Evolutionary conservation across 1,284 basidiomycete species (phyloP).

Genomic region (Boletus austroedulis): DNA sequence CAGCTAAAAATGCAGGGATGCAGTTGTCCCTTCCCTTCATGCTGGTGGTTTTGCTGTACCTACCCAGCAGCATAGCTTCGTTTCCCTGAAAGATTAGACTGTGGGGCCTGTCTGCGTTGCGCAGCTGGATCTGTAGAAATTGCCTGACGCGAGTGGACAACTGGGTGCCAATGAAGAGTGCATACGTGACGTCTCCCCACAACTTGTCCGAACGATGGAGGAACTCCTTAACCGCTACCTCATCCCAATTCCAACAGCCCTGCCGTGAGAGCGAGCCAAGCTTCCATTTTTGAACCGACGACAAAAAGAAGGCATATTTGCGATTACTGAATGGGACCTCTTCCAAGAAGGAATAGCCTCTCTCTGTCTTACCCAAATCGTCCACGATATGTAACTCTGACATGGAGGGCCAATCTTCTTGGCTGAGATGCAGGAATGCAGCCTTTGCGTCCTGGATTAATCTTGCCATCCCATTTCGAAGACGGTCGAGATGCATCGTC

Average conservation of each 20-base stretch:
- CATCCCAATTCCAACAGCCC: neutral
- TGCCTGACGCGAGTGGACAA: neutral
- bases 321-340: neutral
- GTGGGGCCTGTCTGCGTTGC: neutral
- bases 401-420: no score
- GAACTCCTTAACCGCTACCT: neutral
- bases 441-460: no score
- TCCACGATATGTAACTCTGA: no score
- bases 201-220: neutral
- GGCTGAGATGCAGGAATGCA: no score
- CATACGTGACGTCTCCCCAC: conserved; percentile 1
- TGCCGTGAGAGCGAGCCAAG: neutral
- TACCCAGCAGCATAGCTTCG: neutral
- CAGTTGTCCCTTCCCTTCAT: conserved; percentile 1
- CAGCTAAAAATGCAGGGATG: neutral
- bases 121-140: conserved; percentile 6
- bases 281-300: neutral
- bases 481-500: neutral
- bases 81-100: conserved; percentile 4
- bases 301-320: neutral
- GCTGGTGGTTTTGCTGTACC: conserved; percentile 10
- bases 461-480: no score
- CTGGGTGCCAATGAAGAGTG: neutral
- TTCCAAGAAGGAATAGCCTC: neutral
- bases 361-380: neutral